Evolutionary conservation across 192 early-diverging fungal species (phyloP), one percentile per base, ranked within the genome.

Genomic region (Lunasporangiospora selenospora): DNA sequence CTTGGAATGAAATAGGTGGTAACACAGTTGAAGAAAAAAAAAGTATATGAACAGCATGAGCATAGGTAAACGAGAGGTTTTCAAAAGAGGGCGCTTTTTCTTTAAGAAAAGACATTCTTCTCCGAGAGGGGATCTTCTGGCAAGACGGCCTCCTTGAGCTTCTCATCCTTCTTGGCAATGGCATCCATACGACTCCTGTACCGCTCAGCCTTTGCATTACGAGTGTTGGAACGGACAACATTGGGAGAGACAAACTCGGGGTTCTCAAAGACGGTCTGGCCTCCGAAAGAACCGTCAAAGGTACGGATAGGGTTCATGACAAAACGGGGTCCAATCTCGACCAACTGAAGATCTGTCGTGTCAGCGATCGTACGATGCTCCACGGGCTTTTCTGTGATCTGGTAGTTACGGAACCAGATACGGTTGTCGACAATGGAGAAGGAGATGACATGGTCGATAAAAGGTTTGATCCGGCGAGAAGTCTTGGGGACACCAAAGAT

Each of bases 281-380:
- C 97, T 59, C 92, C 85, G 83, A 98, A 99, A 50, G 89, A 91
- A 32, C 97, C 96, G 52, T 95, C 94, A 80, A 99, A 98, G 67
- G 96, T 92, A 47, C 93, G 83, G 77, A 97, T 95, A 4, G 95
- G 81, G 70, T 88, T 92, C 65, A 99, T 80, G 42, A 92, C 89
- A 81, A 98, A 97, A n/a, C 97, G 88, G 19, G 97, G 97, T 23
- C 97, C 97, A 52, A 99, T 96, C 76, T 99, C 97, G 13, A 96
- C 87, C 30, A 99, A 73, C 6, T 91, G 85, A 13, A 92, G 85
- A 52, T 93, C 92, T 3, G 80, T 80, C 46, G 83, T 85, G 46
- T 90, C 83, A 56, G 88, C 88, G 18, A 49, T 45, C 6, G 69
- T 63, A 27, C 69, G 58, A 81, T 75, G 51, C 69, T 79, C 49